A percentile compares a stretch with the other conserved stretches of the same genome.
Conservation (phyloP, 192 early-diverging fungal genomes). For the Anaeromyces robustus region DNA sequence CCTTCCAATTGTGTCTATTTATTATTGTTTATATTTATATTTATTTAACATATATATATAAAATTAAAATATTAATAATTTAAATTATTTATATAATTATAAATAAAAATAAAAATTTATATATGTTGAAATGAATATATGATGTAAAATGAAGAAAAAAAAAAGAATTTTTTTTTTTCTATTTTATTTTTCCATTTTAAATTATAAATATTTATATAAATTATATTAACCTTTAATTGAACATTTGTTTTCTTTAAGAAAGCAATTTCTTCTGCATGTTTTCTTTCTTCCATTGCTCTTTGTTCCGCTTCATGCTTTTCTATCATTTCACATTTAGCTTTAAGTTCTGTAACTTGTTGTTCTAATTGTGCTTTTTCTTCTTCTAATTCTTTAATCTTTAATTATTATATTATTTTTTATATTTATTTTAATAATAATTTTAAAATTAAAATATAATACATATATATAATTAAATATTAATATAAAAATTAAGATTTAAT, state of each 20-base stretch:
- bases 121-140: no score
- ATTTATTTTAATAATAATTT: background rate
- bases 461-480: no score
- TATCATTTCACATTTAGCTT: conserved; percentile 48
- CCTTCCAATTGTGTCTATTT: conserved; percentile 46
- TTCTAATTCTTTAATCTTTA: conserved; percentile 38
- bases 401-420: conserved; percentile 10
- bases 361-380: conserved; percentile 45
- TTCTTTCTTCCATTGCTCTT: conserved; percentile 45
- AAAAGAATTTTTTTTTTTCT: no score
- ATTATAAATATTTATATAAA: background rate
- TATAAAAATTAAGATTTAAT: no score
- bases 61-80: background rate
- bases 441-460: no score
- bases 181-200: no score
- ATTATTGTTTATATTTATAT: background rate
- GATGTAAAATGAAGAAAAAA: no score
- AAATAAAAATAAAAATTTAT: background rate
- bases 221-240: conserved; percentile 33
- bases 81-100: background rate
- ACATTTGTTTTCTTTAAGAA: conserved; percentile 53
- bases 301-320: conserved; percentile 44
- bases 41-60: background rate
- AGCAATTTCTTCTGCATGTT: conserved; percentile 49
- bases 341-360: conserved; percentile 34